Evolutionary conservation across 2,329 filamentous ascomycete species (phyloP).

Genomic region (Trichoderma asperellum): DNA sequence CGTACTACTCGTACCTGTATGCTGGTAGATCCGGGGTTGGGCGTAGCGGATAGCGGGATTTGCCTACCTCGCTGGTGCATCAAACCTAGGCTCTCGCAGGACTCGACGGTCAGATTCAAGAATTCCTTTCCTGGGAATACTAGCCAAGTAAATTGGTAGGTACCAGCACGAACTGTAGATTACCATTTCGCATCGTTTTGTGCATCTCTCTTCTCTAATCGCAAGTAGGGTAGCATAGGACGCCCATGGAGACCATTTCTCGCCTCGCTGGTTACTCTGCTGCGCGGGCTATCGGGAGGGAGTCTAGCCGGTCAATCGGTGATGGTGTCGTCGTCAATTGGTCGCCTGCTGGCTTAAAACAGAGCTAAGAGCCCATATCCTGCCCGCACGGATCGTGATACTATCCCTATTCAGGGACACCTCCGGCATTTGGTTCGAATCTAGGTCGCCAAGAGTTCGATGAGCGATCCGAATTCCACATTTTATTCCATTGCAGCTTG

Average conservation of each 20-base stretch:
- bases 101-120: background rate
- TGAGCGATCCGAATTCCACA: slow-evolving; percentile 1
- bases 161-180: background rate
- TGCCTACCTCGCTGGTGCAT: background rate
- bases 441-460: slow-evolving; percentile 18
- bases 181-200: background rate
- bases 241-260: background rate
- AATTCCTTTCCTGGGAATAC: background rate
- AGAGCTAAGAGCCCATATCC: background rate
- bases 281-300: slow-evolving; percentile 16
- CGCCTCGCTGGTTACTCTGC: background rate
- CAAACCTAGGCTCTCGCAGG: background rate
- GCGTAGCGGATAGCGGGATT: background rate
- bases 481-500: background rate
- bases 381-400: slow-evolving; percentile 12
- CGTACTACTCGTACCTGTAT: background rate
- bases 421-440: slow-evolving; percentile 22
- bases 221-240: background rate
- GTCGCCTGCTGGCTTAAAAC: background rate
- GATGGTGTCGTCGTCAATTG: background rate
- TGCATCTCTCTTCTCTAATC: background rate
- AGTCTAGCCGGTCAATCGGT: slow-evolving; percentile 18
- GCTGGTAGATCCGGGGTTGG: slow-evolving; percentile 8
- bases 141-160: background rate
- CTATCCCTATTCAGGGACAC: slow-evolving; percentile 19